A percentile compares a stretch with the other conserved stretches of the same genome.
These are phyloP conservation scores for Sugiyamaella valdiviana DNA, from an alignment of 805 yeast genomes.

Conservation along the genomic window DNA sequence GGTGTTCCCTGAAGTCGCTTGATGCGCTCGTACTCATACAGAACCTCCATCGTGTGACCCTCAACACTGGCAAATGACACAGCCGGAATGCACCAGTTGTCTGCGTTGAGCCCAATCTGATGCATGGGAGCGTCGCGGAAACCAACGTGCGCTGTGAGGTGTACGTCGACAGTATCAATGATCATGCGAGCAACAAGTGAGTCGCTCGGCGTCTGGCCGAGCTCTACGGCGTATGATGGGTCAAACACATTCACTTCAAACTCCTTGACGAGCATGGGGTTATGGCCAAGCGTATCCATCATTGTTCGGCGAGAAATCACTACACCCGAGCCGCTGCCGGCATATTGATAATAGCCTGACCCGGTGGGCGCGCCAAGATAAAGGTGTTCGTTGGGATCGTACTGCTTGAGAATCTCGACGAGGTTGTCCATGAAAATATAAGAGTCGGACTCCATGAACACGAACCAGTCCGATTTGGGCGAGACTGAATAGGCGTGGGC, in stretches of 20 bases:
- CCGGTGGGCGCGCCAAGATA: conserved; percentile 30
- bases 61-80: conserved; percentile 30
- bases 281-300: conserved; percentile 22
- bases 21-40: conserved; percentile 33
- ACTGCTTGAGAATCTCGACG: conserved; percentile 18
- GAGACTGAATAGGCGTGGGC: conserved; percentile 29
- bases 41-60: conserved; percentile 26
- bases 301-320: conserved; percentile 31
- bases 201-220: conserved; percentile 33
- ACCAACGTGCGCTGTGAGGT: conserved; percentile 15
- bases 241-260: conserved; percentile 20
- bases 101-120: conserved; percentile 11
- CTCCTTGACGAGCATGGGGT: conserved; percentile 15
- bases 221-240: neutral
- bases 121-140: conserved; percentile 32
- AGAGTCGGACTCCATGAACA: conserved; percentile 34
- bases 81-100: conserved; percentile 29
- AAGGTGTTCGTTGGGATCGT: conserved; percentile 25
- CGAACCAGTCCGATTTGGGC: conserved; percentile 32
- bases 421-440: conserved; percentile 29
- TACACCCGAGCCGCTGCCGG: conserved; percentile 38
- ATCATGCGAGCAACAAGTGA: conserved; percentile 28
- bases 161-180: conserved; percentile 13
- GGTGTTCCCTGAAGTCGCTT: conserved; percentile 14
- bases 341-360: conserved; percentile 23